Percentiles rank a stretch among this genome's conserved stretches.
Evolutionary conservation across 768 basidiomycete species (phyloP).

Genomic region (Macrolepiota dolichaula): DNA sequence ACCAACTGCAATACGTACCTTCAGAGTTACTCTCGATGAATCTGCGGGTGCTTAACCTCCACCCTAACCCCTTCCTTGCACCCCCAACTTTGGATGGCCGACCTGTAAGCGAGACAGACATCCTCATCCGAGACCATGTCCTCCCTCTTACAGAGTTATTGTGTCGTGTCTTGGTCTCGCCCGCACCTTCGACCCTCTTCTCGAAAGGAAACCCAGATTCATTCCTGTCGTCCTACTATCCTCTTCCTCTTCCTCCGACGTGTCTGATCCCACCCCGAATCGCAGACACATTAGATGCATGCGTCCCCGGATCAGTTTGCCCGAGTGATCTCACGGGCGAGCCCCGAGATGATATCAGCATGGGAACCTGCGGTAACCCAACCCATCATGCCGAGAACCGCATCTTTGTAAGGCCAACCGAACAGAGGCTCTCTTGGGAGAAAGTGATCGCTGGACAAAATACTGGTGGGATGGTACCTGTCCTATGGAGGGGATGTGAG

Average conservation of each 20-base stretch:
- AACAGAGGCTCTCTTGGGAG: conserved; percentile 69
- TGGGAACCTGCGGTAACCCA: conserved; percentile 49
- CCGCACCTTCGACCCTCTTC: conserved; percentile 15
- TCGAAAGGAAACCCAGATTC: conserved; percentile 12
- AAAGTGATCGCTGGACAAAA: conserved; percentile 43
- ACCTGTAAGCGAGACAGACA: conserved; percentile 24
- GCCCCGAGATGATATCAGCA: conserved; percentile 26
- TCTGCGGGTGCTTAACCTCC: conserved; percentile 40
- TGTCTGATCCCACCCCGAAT: conserved; percentile 26
- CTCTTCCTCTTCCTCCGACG: conserved; percentile 29
- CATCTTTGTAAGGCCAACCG: conserved; percentile 54
- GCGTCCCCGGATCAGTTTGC: conserved; percentile 34
- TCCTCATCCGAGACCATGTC: conserved; percentile 16
- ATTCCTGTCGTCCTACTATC: conserved; percentile 22
- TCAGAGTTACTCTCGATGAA: conserved; percentile 60
- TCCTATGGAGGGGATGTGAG: conserved; percentile 70
- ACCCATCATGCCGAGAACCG: conserved; percentile 27
- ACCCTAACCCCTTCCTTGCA: conserved; percentile 59
- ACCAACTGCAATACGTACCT: conserved; percentile 57
- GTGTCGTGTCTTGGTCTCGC: conserved; percentile 30
- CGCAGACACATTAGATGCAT: conserved; percentile 29
- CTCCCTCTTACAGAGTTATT: conserved; percentile 32
- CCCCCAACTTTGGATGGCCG: conserved; percentile 15
- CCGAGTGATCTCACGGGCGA: conserved; percentile 21
- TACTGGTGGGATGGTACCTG: conserved; percentile 53